Conservation (phyloP, 73 alveolate species). For the Durusdinium trenchii region DNA sequence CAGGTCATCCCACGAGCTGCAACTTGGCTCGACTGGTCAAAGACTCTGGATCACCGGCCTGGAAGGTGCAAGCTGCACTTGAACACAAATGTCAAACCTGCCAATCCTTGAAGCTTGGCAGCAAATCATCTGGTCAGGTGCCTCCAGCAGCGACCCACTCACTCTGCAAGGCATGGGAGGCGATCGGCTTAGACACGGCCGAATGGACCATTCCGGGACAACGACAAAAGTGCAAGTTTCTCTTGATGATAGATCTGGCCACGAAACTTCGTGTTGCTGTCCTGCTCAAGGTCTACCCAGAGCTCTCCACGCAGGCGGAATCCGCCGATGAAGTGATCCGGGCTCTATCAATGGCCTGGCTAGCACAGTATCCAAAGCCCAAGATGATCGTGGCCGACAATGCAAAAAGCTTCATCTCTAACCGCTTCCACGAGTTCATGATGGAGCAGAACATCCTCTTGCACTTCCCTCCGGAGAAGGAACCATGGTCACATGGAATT, state of each 20-base stretch:
- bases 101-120: neutral
- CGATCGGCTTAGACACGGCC: neutral
- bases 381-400: neutral
- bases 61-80: neutral
- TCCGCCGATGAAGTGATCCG: neutral
- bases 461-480: neutral
- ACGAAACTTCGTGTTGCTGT: neutral
- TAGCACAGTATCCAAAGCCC: neutral
- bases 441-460: neutral
- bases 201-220: neutral
- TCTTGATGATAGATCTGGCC: neutral
- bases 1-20: slow-evolving; percentile 2
- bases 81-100: neutral
- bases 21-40: neutral
- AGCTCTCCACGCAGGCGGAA: neutral
- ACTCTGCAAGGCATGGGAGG: neutral
- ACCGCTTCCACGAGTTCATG: neutral
- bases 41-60: neutral
- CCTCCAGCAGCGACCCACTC: slow-evolving; percentile 39
- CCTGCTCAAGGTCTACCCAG: neutral
- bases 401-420: neutral
- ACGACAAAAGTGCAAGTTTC: neutral
- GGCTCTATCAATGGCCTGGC: neutral
- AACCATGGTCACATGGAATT: neutral
- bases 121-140: neutral